Conservation (phyloP, 805 yeast genomes). For the Blastobotrys mokoenaii region DNA sequence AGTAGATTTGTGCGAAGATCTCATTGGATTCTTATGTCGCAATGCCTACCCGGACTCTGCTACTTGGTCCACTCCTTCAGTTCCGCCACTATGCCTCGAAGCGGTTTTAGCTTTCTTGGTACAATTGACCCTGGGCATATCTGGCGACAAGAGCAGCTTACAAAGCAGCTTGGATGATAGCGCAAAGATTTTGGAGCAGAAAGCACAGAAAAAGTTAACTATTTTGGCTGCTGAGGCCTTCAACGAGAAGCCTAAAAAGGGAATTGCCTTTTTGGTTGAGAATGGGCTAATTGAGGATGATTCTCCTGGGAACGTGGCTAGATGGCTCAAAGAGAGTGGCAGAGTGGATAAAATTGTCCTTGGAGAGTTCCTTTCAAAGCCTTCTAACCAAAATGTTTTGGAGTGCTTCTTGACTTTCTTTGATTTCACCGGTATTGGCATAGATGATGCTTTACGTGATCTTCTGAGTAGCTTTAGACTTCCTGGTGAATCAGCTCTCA, state of each 20-base stretch:
- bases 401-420: constrained; percentile 57
- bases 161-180: constrained; percentile 4
- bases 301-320: constrained; percentile 52
- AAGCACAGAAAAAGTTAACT: constrained; percentile 55
- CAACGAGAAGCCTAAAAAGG: constrained; percentile 71
- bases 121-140: constrained; percentile 43
- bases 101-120: constrained; percentile 68
- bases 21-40: constrained; percentile 64
- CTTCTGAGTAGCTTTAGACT: constrained; percentile 76
- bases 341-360: constrained; percentile 78
- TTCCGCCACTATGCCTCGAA: constrained; percentile 90
- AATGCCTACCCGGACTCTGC: constrained; percentile 85
- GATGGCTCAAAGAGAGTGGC: constrained; percentile 69
- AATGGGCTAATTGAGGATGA: constrained; percentile 51
- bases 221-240: constrained; percentile 66
- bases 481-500: constrained; percentile 97
- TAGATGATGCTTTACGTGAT: constrained; percentile 87
- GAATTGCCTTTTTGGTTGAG: constrained; percentile 55
- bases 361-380: constrained; percentile 81
- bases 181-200: constrained; percentile 11
- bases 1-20: constrained; percentile 60
- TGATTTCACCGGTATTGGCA: constrained; percentile 69
- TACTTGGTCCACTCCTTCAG: constrained; percentile 64
- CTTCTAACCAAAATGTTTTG: constrained; percentile 52
- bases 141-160: constrained; percentile 13